These are phyloP conservation scores for Metrosideros polymorpha DNA, from an alignment of 441 rosid genomes.

Conservation along the genomic window DNA sequence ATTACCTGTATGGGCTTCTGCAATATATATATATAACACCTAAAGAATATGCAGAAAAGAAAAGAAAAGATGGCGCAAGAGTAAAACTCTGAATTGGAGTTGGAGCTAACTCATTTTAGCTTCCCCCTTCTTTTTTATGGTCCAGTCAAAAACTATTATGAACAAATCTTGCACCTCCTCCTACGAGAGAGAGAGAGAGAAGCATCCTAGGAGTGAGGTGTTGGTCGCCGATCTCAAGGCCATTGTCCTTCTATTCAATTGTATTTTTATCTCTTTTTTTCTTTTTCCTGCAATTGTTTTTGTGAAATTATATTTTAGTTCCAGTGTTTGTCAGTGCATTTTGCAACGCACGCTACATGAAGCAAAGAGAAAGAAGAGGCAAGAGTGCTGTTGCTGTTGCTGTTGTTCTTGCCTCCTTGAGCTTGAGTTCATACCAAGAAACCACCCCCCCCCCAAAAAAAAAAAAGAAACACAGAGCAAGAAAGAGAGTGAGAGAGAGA, in stretches of 20 bases:
- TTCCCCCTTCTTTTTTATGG: background rate
- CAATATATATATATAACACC: background rate
- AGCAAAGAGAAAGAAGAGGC: background rate
- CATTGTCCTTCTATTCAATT: background rate
- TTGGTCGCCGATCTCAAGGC: background rate
- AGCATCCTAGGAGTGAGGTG: background rate
- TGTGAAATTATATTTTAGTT: background rate
- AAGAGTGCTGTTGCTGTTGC: background rate
- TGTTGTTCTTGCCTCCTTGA: background rate
- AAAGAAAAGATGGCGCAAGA: background rate
- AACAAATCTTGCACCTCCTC: background rate
- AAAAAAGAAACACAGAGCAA: conserved; percentile 11
- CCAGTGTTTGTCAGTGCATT: background rate
- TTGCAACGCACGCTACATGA: background rate
- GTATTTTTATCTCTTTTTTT: background rate
- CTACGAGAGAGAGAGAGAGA: conserved; percentile 32
- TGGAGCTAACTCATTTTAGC: background rate
- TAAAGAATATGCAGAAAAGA: background rate
- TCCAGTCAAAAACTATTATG: background rate
- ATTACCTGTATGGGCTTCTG: background rate
- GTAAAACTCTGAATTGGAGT: background rate
- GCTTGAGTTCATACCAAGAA: background rate
- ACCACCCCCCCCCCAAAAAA: background rate
- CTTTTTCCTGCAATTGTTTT: background rate
- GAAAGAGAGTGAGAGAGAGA: conserved; percentile 27